phyloP scores from a whole-genome alignment of 2,329 filamentous ascomycete genomes.

The Sarocladium oryzae region DNA sequence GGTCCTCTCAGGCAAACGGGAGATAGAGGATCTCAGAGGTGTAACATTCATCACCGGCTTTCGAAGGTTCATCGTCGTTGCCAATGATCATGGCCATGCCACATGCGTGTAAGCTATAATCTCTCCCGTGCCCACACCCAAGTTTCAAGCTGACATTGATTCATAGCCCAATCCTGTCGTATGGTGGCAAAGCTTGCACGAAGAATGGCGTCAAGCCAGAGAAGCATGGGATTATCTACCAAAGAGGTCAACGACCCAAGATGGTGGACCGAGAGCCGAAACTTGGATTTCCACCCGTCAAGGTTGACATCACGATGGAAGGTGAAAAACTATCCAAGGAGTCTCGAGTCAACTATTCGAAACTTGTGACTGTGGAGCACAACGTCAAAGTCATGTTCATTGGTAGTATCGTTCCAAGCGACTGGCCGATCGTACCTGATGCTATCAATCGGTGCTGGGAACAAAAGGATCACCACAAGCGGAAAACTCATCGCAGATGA shows the following conservation, averaged over 20 bases:
- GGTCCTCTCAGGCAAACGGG: conserved; percentile 26
- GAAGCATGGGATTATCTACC: conserved; percentile 47
- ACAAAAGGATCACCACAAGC: conserved; percentile 33
- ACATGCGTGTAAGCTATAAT: conserved; percentile 45
- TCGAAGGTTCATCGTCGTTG: conserved; percentile 49
- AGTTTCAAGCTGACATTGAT: conserved; percentile 8
- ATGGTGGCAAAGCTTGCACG: conserved; percentile 43
- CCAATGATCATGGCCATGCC: conserved; percentile 44
- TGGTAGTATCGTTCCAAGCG: conserved; percentile 31
- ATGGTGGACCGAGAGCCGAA: conserved; percentile 34
- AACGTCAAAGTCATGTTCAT: conserved; percentile 53
- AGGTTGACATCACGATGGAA: conserved; percentile 33
- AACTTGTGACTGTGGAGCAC: conserved; percentile 49
- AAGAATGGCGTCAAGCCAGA: conserved; percentile 46
- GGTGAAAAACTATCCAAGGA: conserved; percentile 40
- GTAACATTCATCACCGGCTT: conserved; percentile 41
- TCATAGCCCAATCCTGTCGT: conserved; percentile 48
- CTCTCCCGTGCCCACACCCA: too few relatives aligned
- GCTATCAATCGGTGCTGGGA: conserved; percentile 46
- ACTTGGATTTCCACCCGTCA: conserved; percentile 42
- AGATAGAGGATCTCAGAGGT: conserved; percentile 26
- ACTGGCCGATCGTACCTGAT: conserved; percentile 26
- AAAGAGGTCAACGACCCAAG: conserved; percentile 21
- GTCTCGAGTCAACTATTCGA: conserved; percentile 53
- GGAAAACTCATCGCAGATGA: conserved; percentile 16